Evolutionary conservation across 1,139 yeast species (phyloP).

Genomic region (Lodderomyces pseudojiufengensis): DNA sequence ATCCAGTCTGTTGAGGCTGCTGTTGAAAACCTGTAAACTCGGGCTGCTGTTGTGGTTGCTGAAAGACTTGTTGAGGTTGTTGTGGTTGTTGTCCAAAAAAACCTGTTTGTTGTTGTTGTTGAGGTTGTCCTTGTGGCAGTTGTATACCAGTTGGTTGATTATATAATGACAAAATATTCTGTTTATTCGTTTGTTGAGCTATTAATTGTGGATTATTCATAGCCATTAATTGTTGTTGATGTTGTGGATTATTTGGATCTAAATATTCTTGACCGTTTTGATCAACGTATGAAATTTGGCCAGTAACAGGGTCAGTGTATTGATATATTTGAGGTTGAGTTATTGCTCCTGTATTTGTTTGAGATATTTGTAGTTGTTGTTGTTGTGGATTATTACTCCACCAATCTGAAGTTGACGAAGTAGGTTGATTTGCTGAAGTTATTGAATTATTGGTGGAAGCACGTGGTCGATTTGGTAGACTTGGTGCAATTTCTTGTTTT

Average conservation of each 20-base stretch:
- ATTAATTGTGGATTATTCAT: conserved; percentile 41
- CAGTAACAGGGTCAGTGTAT: conserved; percentile 61
- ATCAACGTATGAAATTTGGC: conserved; percentile 57
- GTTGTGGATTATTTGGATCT: conserved; percentile 53
- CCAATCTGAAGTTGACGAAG: conserved; percentile 24
- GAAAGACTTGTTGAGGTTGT: conserved; percentile 18
- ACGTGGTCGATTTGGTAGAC: conserved; percentile 46
- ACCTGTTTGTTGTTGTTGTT: conserved; percentile 17
- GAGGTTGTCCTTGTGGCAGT: conserved; percentile 18
- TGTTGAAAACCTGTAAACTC: conserved; percentile 12
- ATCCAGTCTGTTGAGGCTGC: conserved; percentile 14
- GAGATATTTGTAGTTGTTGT: conserved; percentile 17
- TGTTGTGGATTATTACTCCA: conserved; percentile 19
- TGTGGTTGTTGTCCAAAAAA: conserved; percentile 17
- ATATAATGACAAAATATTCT: conserved; percentile 40
- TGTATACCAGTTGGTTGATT: conserved; percentile 31
- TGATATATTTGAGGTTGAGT: conserved; percentile 48
- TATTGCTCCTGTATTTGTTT: conserved; percentile 7
- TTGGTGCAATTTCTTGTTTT: conserved; percentile 38
- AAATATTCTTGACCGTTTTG: conserved; percentile 56
- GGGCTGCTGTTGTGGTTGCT: conserved; percentile 11
- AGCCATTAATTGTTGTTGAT: conserved; percentile 46
- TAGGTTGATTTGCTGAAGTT: conserved; percentile 7
- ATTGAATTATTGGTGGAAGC: conserved; percentile 5
- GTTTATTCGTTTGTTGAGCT: conserved; percentile 45